phyloP scores from a whole-genome alignment of 1,284 basidiomycete species.

The Chondrostereum purpureum region DNA sequence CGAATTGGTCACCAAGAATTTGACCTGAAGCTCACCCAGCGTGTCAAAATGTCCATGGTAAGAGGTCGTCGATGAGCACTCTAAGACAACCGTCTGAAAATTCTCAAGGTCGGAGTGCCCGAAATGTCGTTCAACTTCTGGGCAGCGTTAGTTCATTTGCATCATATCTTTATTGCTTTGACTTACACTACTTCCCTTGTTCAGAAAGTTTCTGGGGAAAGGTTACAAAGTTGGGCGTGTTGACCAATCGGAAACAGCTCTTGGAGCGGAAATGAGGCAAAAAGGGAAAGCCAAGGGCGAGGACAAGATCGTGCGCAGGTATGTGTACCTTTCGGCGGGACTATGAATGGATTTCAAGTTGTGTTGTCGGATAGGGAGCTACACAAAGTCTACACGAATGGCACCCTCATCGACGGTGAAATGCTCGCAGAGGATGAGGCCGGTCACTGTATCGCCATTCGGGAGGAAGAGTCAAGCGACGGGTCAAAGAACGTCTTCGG shows the following conservation, averaged over 20 bases:
- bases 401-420: slow-evolving; percentile 89
- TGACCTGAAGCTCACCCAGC: slow-evolving; percentile 83
- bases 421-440: slow-evolving; percentile 92
- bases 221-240: slow-evolving; percentile 97
- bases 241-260: slow-evolving; percentile 93
- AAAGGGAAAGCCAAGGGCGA: slow-evolving; percentile 54
- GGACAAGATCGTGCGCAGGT: slow-evolving; percentile 81
- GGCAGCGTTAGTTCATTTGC: slow-evolving; percentile 60
- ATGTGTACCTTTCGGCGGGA: slow-evolving; percentile 9
- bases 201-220: slow-evolving; percentile 75
- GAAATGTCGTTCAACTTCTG: slow-evolving; percentile 92
- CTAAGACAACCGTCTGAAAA: background rate
- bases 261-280: slow-evolving; percentile 78
- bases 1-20: slow-evolving; percentile 87
- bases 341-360: too few species aligned
- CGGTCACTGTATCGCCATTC: slow-evolving; percentile 91
- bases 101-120: slow-evolving; percentile 82
- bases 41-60: slow-evolving; percentile 99
- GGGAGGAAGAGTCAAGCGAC: slow-evolving; percentile 49
- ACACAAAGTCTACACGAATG: slow-evolving; percentile 94
- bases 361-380: slow-evolving; percentile 67
- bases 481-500: slow-evolving; percentile 67
- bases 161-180: slow-evolving; percentile 4
- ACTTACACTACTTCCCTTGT: slow-evolving; percentile 5
- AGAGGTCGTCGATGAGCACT: slow-evolving; percentile 12